Conservation (phyloP, 2,329 filamentous ascomycete species). For the Knoxdaviesia proteae region DNA sequence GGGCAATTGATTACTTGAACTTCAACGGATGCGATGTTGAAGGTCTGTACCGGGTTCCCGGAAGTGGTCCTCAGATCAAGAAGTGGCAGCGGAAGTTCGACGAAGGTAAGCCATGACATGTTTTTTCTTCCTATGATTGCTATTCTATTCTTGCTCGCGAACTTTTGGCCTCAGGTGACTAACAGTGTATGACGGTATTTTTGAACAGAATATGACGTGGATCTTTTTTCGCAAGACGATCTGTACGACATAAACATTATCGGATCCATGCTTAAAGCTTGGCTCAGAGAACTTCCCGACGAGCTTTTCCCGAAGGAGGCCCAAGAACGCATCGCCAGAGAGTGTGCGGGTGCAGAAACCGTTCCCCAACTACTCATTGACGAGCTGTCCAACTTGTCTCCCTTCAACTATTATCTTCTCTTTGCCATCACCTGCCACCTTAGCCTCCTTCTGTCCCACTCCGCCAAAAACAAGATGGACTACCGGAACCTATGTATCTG, state of each 20-base stretch:
- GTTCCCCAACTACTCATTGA: constrained; percentile 77
- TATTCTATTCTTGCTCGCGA: neutral
- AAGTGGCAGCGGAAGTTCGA: constrained; percentile 88
- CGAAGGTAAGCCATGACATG: constrained; percentile 32
- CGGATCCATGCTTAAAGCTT: constrained; percentile 87
- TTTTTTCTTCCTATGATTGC: neutral
- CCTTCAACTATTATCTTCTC: constrained; percentile 92
- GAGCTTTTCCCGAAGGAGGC: constrained; percentile 75
- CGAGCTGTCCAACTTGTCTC: constrained; percentile 80
- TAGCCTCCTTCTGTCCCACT: constrained; percentile 73
- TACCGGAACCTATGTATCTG: constrained; percentile 90
- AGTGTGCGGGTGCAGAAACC: constrained; percentile 58
- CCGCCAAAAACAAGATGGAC: constrained; percentile 96
- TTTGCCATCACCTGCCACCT: constrained; percentile 96
- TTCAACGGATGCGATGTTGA: constrained; percentile 88
- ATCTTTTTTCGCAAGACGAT: constrained; percentile 70
- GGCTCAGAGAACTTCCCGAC: constrained; percentile 85
- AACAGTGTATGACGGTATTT: constrained; percentile 6
- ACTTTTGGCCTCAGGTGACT: neutral
- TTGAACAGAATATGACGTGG: constrained; percentile 56
- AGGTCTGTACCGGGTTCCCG: constrained; percentile 79
- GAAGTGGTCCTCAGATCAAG: constrained; percentile 75
- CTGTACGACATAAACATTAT: constrained; percentile 94
- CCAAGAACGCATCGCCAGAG: constrained; percentile 59
- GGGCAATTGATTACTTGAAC: constrained; percentile 90